phyloP scores from a whole-genome alignment of 1,284 basidiomycete genomes.

The Stygiomarasmius scandens region DNA sequence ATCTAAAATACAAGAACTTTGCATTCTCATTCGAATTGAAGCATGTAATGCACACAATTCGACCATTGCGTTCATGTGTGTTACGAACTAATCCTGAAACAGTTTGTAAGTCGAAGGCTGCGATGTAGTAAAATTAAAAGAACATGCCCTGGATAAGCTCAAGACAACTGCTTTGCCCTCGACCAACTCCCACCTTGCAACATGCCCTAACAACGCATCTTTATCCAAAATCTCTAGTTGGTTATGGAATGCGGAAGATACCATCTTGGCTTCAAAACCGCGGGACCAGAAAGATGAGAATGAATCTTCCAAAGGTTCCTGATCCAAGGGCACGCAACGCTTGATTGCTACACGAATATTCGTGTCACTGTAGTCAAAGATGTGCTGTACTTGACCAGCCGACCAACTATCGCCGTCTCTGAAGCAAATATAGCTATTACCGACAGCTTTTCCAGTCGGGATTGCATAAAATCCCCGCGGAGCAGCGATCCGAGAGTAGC shows the following conservation, averaged over 20 bases:
- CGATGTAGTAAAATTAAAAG: neutral
- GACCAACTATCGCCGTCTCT: neutral
- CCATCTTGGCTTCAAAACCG: conserved; percentile 7
- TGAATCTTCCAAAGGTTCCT: neutral
- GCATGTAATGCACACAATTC: too few relatives aligned
- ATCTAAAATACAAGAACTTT: too few relatives aligned
- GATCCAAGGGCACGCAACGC: neutral
- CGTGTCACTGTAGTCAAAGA: neutral
- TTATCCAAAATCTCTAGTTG: neutral
- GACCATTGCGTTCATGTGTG: too few relatives aligned
- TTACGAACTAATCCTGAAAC: neutral
- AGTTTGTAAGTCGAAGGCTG: neutral
- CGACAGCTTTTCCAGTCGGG: neutral
- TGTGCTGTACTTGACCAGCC: conserved; percentile 6
- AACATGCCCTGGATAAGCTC: neutral
- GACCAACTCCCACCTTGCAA: neutral
- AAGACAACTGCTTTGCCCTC: neutral
- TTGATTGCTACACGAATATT: neutral
- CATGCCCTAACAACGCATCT: neutral
- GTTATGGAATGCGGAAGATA: neutral
- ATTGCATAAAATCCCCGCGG: conserved; percentile 2
- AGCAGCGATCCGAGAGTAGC: neutral
- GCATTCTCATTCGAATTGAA: too few relatives aligned
- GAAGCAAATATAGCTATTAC: conserved; percentile 6
- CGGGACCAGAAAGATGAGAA: conserved; percentile 1